These are phyloP conservation scores for Fusarium virguliforme DNA, from an alignment of 2,329 filamentous ascomycete species.

Conservation along the genomic window DNA sequence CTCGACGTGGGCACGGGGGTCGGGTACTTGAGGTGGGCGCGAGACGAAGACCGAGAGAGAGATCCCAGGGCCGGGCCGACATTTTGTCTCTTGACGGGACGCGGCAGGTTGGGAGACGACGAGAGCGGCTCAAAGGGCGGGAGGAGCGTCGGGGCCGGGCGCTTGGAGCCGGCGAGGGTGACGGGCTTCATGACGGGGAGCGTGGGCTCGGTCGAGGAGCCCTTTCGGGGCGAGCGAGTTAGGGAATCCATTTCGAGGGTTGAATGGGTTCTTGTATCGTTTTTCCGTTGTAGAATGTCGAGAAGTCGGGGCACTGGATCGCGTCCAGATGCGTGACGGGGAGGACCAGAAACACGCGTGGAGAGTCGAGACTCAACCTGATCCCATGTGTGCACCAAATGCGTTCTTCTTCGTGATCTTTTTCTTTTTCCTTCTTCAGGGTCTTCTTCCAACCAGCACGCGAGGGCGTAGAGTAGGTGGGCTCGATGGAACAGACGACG, in stretches of 20 bases:
- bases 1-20: conserved; percentile 96
- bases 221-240: conserved; percentile 54
- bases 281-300: conserved; percentile 13
- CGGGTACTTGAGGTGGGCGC: conserved; percentile 81
- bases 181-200: conserved; percentile 52
- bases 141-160: conserved; percentile 77
- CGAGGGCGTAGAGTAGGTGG: conserved; percentile 18
- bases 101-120: conserved; percentile 82
- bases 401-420: neutral
- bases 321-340: conserved; percentile 35
- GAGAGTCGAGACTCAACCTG: neutral
- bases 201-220: conserved; percentile 54
- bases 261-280: conserved; percentile 8
- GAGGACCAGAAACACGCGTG: conserved; percentile 30
- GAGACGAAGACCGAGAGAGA: conserved; percentile 42
- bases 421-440: neutral
- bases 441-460: conserved; percentile 10
- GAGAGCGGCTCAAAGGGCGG: conserved; percentile 85
- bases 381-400: conserved; percentile 6
- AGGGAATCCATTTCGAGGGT: conserved; percentile 57
- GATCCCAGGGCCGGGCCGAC: conserved; percentile 49
- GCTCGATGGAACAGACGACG: conserved; percentile 23
- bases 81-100: conserved; percentile 78
- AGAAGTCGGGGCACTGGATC: conserved; percentile 23
- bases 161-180: conserved; percentile 68